Base-by-base conservation (phyloP, 2,329 filamentous ascomycete species). In the Fusarium pseudonygamai region DNA sequence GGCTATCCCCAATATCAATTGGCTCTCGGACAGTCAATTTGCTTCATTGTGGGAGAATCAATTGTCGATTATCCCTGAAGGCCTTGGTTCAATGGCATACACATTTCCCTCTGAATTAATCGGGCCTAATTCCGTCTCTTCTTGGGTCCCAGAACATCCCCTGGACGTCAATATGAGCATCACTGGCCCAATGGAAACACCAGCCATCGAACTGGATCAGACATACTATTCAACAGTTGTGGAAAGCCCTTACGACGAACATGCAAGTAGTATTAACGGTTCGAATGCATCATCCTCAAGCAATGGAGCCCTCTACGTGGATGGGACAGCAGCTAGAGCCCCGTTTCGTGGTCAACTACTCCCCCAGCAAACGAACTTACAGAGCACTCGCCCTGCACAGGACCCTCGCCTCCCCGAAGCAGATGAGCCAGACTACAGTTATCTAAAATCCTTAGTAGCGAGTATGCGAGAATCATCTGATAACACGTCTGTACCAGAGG, bases 271-370 rank as follows among this genome's bases (percentile, higher is more conserved):
- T 47, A 24, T 60, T 22, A 55, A 58, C 32, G 53, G 24, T 12
- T 67, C 64, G 6, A 67, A 26, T 20, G 15, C 39, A 15, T 60
- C 64, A 45, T 67, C 26, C 4, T 67, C 64, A 45, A 67, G 32
- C 11, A 64, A 67, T 20, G 64, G 67, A 15, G 56, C 52, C 9
- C 26, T 71, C 3, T 70, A 70, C 42, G 60, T 70, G 22, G 60
- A 71, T 55, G 67, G 67, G 26, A 60, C 60, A 18, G 45, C 24
- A 20, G 60, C 67, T 32, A 70, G 67, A 28, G 67, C 67, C 26
- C 67, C 67, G 40, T 70, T 70, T 36, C 63, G 63, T 36, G 64
- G 64, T 3, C 63, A 30, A n/a, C 45, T 67, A 37, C 60, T 47
- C 7, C 28, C 34, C 22, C 60, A 53, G 20, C 40, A 40, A 32